A percentile compares a stretch with the other conserved stretches of the same genome.
These are phyloP conservation scores for Nasturtium officinale DNA, from an alignment of 345 rosid species.

Conservation along the genomic window DNA sequence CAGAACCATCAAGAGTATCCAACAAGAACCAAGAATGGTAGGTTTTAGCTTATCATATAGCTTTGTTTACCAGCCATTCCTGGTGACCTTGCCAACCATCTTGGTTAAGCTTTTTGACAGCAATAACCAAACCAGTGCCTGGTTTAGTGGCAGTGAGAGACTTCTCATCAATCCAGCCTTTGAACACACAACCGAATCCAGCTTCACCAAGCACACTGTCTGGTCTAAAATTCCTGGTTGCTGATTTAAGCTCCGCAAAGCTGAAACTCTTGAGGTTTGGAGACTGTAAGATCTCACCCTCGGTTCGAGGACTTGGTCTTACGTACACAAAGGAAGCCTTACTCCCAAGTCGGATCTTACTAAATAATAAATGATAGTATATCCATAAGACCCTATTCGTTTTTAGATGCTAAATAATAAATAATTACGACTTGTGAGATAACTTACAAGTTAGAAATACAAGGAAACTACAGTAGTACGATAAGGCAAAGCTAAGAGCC, in stretches of 20 bases:
- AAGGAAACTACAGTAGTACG: not conserved
- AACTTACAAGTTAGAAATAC: not conserved
- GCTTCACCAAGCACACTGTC: conserved; percentile 87
- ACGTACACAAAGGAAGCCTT: conserved; percentile 45
- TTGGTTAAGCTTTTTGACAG: conserved; percentile 73
- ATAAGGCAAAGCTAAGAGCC: not conserved
- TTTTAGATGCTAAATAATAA: no score
- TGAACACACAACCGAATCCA: conserved; percentile 81
- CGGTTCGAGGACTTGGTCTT: conserved; percentile 64
- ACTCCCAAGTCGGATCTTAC: conserved; percentile 42
- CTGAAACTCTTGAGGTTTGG: conserved; percentile 65
- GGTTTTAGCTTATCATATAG: not conserved
- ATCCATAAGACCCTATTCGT: no score
- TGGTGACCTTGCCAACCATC: conserved; percentile 77
- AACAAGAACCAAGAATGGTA: not conserved
- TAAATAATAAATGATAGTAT: no score
- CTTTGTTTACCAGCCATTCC: conserved; percentile 67
- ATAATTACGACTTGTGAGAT: no score
- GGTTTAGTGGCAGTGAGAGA: conserved; percentile 67
- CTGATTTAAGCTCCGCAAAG: conserved; percentile 59
- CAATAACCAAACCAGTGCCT: conserved; percentile 77
- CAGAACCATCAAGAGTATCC: not conserved
- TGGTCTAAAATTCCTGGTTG: conserved; percentile 76
- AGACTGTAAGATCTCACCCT: conserved; percentile 72
- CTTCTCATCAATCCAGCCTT: conserved; percentile 79